Conservation (phyloP, 2,329 filamentous ascomycete species). For the Penicillium hesseltinei region DNA sequence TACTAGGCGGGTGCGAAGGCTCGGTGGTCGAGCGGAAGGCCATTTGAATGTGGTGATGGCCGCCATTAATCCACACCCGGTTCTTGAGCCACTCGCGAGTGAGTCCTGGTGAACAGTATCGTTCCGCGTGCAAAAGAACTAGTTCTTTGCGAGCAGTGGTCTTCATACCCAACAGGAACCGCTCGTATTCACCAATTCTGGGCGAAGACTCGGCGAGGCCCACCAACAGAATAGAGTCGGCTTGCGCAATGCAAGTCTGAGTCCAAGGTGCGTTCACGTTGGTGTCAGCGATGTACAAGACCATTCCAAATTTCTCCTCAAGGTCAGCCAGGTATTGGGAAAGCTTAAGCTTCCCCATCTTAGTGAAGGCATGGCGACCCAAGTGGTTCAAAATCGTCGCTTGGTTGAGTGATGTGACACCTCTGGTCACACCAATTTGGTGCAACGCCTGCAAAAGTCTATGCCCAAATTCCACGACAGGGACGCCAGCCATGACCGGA, state of each 20-base stretch:
- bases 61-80: constrained; percentile 95
- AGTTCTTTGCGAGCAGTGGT: constrained; percentile 92
- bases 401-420: constrained; percentile 89
- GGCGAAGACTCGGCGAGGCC: constrained; percentile 87
- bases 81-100: constrained; percentile 89
- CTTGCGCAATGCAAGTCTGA: constrained; percentile 94
- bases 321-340: constrained; percentile 95
- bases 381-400: constrained; percentile 91
- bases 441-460: constrained; percentile 81
- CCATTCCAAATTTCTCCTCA: constrained; percentile 94
- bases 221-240: constrained; percentile 91
- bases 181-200: constrained; percentile 90
- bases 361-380: constrained; percentile 92
- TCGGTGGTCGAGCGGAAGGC: constrained; percentile 73
- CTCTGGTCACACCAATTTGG: constrained; percentile 85
- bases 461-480: constrained; percentile 92
- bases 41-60: constrained; percentile 98
- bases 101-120: constrained; percentile 79
- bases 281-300: constrained; percentile 94
- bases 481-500: constrained; percentile 85
- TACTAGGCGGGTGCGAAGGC: constrained; percentile 70
- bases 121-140: constrained; percentile 82
- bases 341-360: constrained; percentile 93
- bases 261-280: constrained; percentile 98
- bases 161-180: constrained; percentile 94